A percentile compares a stretch with the other conserved stretches of the same genome.
Conservation (phyloP, 2,329 filamentous ascomycete species). For the Tothia fuscella region DNA sequence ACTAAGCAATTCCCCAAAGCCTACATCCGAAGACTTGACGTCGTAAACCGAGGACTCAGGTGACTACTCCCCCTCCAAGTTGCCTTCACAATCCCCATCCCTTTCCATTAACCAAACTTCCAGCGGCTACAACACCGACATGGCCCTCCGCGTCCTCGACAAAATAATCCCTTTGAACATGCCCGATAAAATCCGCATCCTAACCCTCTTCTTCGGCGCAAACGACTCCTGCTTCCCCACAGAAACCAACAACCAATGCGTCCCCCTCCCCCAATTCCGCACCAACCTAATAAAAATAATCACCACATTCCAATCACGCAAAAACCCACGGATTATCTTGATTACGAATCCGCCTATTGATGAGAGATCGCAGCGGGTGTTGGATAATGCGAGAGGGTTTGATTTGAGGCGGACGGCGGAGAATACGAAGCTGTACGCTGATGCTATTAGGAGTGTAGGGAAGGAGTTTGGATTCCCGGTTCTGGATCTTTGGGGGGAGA, state of each 20-base stretch:
- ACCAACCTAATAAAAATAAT: constrained; percentile 61
- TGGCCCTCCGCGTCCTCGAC: constrained; percentile 58
- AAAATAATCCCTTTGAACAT: constrained; percentile 54
- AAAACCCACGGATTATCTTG: constrained; percentile 62
- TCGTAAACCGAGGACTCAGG: constrained; percentile 77
- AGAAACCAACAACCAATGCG: constrained; percentile 55
- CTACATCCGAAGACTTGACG: constrained; percentile 66
- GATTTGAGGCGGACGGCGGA: constrained; percentile 41
- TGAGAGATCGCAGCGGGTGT: constrained; percentile 31
- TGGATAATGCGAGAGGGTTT: constrained; percentile 27
- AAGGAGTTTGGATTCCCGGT: constrained; percentile 45
- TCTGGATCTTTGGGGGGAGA: constrained; percentile 66
- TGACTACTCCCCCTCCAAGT: constrained; percentile 16
- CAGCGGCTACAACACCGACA: constrained; percentile 67
- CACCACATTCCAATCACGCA: constrained; percentile 51
- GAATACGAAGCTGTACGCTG: constrained; percentile 50
- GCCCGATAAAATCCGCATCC: constrained; percentile 46
- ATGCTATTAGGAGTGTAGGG: constrained; percentile 53
- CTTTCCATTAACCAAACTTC: background rate
- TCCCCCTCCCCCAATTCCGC: constrained; percentile 65
- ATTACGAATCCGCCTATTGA: constrained; percentile 76
- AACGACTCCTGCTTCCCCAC: constrained; percentile 71
- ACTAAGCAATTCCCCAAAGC: constrained; percentile 32
- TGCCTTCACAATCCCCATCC: constrained; percentile 8
- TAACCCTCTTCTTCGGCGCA: constrained; percentile 71